Evolutionary conservation across 805 yeast species (phyloP), one percentile per base, ranked within the genome.

Genomic region (Kodamaea fukazawae): DNA sequence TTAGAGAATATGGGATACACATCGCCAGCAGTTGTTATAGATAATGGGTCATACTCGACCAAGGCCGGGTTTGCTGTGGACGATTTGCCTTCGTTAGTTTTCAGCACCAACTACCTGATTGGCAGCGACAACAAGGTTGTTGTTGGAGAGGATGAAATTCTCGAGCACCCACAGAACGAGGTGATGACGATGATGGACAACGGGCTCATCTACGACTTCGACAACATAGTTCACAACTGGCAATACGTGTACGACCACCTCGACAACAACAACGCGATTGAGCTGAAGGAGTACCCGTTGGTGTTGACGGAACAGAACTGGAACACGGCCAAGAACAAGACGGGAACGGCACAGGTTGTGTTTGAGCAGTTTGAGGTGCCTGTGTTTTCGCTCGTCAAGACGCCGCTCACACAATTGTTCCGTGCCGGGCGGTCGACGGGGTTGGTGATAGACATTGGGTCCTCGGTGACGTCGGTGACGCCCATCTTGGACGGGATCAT

Each of bases 341-440:
- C 69, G 8, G 73, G 75, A 38, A 72, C 85, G 9, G 73, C 81
- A 33, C 87, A 87, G 51, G 57, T 84, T 34, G 95, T 86, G 2
- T 85, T 90, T 57, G 90, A 84, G 53, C 76, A 73, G 40, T 69
- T 86, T 30, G 66, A 79, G 34, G 86, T 86, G 8, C 96, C 96
- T 0, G 74, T 84, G 7, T 79, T 90, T 52, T 81, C 88, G 17
- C 65, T 89, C 32, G 76, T 86, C 15, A 82, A 85, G 55, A 76
- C 81, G 28, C 95, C 96, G 5, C 63, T 90, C 40, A 85, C 91
- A 26, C 81, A 81, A 34, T 76, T 86, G 3, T 83, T 84, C 56
- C 82, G 89, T n/a, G 70, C 81, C 48, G 91, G 95, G 1, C 79
- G 81, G 54, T 75, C 86, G 17, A 81, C 84, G 8, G 88, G 91